Evolutionary conservation across 106 monocot genomes (phyloP), one percentile per base, ranked within the genome.

Genomic region (Dendrobium catenatum): DNA sequence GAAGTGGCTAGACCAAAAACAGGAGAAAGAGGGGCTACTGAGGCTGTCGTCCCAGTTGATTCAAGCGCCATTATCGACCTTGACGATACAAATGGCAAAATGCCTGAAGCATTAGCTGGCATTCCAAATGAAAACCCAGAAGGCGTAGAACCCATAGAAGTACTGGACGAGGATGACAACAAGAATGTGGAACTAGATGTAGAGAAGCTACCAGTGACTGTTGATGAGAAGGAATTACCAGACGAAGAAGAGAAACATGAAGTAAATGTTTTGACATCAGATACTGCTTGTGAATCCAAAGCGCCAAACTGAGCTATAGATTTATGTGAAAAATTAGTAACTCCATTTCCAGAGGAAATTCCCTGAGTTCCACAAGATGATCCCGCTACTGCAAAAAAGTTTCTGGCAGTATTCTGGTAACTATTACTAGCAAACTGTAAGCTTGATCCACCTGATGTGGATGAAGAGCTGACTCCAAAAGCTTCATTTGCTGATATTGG

Each of bases 1-100:
- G 84, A 64, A 15, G 73, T 86, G 61, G 51, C 2, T 16, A 68
- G 19, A 55, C 81, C 82, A 88, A 80, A 80, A 4, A 49, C 20
- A 8, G 86, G 75, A 18, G 77, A 17, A 43, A 81, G 20, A 54
- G 81, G 66, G 26, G 27, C n/a, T 43, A 76, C 43, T 19, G 82
- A 13, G 5, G 77, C 41, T 10, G 80, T 55, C 24, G 29, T 6
- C 29, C 46, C 78, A 56, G 75, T 59, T 54, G 87, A 88, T 75
- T 4, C 46, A 9, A 46, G 46, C 9, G 46, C 5, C 46, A 46
- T 7, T 46, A 46, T 46, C 6, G 46, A 46, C 46, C 46, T 46
- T 46, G 46, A 46, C 9, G 46, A 46, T 9, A 9, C 6, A 7
- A 46, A 6, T 7, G 9, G 9, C 9, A 9, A 9, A 1, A 46